A percentile compares a stretch with the other conserved stretches of the same genome.
These are phyloP conservation scores for Fonsecaea erecta DNA, from an alignment of 2,329 filamentous ascomycete genomes.

Conservation along the genomic window DNA sequence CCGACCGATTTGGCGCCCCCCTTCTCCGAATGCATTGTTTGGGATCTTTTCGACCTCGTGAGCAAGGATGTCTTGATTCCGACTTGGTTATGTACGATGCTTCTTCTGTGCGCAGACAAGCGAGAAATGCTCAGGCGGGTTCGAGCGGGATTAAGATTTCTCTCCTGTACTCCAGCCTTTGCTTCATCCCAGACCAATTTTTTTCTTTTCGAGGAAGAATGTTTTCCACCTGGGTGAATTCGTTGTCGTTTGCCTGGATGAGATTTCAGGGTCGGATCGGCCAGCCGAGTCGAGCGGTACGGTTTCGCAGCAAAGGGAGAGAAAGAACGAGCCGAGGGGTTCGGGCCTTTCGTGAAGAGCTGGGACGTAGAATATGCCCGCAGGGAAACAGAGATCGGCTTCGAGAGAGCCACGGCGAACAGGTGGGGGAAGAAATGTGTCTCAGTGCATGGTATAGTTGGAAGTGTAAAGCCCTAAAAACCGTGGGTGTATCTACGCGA, in stretches of 20 bases:
- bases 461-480: background rate
- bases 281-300: background rate
- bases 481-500: background rate
- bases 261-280: background rate
- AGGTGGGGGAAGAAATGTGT: constrained; percentile 10
- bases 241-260: background rate
- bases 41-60: background rate
- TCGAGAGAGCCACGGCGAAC: constrained; percentile 26
- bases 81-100: no score
- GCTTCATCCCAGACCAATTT: constrained; percentile 8
- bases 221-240: background rate
- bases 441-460: background rate
- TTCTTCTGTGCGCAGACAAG: background rate
- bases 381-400: constrained; percentile 9
- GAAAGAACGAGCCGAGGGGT: background rate
- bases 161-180: constrained; percentile 5
- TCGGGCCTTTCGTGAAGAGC: background rate
- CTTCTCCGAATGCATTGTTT: constrained; percentile 19
- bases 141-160: constrained; percentile 6
- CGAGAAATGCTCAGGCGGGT: constrained; percentile 6
- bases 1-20: constrained; percentile 23
- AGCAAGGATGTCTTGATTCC: background rate
- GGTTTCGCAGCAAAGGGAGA: background rate
- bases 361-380: constrained; percentile 9
- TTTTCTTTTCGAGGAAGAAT: background rate